These are phyloP conservation scores for Microsporum audouinii DNA, from an alignment of 2,329 filamentous ascomycete genomes.

Conservation along the genomic window DNA sequence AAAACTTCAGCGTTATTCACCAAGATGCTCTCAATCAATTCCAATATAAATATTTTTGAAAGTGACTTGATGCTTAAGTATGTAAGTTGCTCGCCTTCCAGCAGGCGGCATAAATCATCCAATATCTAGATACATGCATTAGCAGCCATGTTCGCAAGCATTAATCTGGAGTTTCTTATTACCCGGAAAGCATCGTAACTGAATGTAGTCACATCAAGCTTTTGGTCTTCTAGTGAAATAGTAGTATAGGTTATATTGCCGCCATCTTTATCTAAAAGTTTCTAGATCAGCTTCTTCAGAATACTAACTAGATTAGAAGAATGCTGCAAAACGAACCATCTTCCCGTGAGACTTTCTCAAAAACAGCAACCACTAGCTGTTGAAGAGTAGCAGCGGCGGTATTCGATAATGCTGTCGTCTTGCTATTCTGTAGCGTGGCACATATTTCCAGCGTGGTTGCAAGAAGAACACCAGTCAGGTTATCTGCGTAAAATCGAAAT, in stretches of 20 bases:
- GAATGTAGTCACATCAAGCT: conserved; percentile 57
- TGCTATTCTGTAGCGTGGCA: conserved; percentile 79
- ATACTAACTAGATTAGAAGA: not conserved
- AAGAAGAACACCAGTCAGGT: conserved; percentile 69
- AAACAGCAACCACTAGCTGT: conserved; percentile 82
- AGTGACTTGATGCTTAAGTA: conserved; percentile 71
- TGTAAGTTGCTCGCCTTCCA: conserved; percentile 70
- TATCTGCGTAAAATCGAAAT: conserved; percentile 75
- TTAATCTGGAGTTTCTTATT: conserved; percentile 15
- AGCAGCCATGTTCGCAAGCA: not conserved
- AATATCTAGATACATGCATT: conserved; percentile 51
- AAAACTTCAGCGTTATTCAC: conserved; percentile 78
- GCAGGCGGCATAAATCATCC: conserved; percentile 77
- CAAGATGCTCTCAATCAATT: conserved; percentile 83
- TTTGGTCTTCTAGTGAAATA: conserved; percentile 53
- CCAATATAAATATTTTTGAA: conserved; percentile 71
- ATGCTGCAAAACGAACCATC: conserved; percentile 49
- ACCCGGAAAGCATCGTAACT: conserved; percentile 76
- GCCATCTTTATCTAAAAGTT: not conserved
- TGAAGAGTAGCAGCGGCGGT: conserved; percentile 94
- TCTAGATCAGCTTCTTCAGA: not conserved
- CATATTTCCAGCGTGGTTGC: conserved; percentile 80
- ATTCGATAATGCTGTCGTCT: conserved; percentile 86
- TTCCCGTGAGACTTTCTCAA: conserved; percentile 78
- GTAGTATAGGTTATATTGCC: conserved; percentile 39